phyloP scores from a whole-genome alignment of 1,284 basidiomycete species.

The Trichosporon faecale region DNA sequence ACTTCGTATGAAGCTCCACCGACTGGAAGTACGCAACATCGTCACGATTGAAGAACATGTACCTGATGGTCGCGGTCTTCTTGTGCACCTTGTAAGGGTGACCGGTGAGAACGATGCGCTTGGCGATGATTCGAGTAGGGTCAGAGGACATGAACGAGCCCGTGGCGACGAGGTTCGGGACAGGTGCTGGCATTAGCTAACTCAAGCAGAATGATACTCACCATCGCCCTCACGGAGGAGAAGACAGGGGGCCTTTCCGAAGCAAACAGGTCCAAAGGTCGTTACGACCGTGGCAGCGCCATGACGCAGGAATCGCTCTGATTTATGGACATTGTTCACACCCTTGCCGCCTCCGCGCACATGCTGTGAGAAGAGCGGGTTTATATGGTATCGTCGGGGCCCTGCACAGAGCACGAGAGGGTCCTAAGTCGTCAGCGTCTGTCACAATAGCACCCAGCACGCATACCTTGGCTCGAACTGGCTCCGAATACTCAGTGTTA shows the following conservation, averaged over 20 bases:
- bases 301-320: conserved; percentile 85
- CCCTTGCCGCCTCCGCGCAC: conserved; percentile 84
- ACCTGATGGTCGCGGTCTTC: conserved; percentile 93
- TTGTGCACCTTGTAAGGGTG: conserved; percentile 98
- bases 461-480: conserved; percentile 82
- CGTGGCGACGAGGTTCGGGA: conserved; percentile 81
- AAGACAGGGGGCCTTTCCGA: conserved; percentile 78
- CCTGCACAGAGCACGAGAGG: conserved; percentile 84
- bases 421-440: conserved; percentile 59
- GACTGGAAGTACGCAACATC: conserved; percentile 93
- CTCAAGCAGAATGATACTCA: background rate
- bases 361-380: conserved; percentile 89
- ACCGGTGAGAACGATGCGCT: conserved; percentile 88
- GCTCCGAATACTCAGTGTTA: conserved; percentile 89
- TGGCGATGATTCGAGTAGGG: conserved; percentile 86
- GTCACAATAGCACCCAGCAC: background rate
- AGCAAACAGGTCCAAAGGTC: conserved; percentile 81
- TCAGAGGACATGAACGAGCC: conserved; percentile 85
- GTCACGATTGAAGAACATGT: conserved; percentile 96
- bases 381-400: conserved; percentile 75
- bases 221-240: conserved; percentile 54
- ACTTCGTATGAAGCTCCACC: conserved; percentile 88
- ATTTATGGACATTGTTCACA: conserved; percentile 95
- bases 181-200: conserved; percentile 32
- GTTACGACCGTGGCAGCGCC: conserved; percentile 78